Conservation (phyloP, 805 yeast species). For the Candida andamanensis region DNA sequence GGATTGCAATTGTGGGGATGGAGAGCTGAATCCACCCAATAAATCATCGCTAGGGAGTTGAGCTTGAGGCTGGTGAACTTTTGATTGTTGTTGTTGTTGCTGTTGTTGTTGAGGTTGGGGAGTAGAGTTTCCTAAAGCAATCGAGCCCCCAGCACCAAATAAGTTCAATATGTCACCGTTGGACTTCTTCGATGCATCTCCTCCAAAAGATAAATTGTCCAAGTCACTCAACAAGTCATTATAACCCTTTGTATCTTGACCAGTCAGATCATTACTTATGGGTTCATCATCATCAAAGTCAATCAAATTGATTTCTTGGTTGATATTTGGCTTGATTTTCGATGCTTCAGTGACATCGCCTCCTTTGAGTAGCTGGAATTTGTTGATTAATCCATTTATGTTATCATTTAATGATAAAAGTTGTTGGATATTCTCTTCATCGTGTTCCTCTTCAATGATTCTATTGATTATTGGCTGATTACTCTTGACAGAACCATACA, state of each 20-base stretch:
- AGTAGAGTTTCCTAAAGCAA: slow-evolving; percentile 22
- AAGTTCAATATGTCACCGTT: slow-evolving; percentile 28
- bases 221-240: slow-evolving; percentile 73
- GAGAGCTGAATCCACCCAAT: slow-evolving; percentile 35
- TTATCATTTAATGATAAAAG: slow-evolving; percentile 69
- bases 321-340: slow-evolving; percentile 33
- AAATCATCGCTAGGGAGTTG: slow-evolving; percentile 18
- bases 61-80: slow-evolving; percentile 1
- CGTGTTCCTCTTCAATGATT: slow-evolving; percentile 66
- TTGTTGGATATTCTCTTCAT: slow-evolving; percentile 60
- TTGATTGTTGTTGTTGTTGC: background rate
- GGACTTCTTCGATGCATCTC: slow-evolving; percentile 12
- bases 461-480: slow-evolving; percentile 84
- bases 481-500: slow-evolving; percentile 71
- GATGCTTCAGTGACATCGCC: slow-evolving; percentile 59
- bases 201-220: slow-evolving; percentile 54
- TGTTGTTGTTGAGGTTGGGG: slow-evolving; percentile 5
- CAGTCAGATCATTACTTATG: slow-evolving; percentile 23
- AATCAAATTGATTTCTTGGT: slow-evolving; percentile 34
- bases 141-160: slow-evolving; percentile 52
- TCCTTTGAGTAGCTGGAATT: slow-evolving; percentile 57
- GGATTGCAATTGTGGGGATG: slow-evolving; percentile 34
- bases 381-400: slow-evolving; percentile 62
- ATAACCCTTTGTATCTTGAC: slow-evolving; percentile 37
- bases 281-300: slow-evolving; percentile 40